phyloP scores from a whole-genome alignment of 371 early-diverging fungal genomes.

The Mortierella sp. region DNA sequence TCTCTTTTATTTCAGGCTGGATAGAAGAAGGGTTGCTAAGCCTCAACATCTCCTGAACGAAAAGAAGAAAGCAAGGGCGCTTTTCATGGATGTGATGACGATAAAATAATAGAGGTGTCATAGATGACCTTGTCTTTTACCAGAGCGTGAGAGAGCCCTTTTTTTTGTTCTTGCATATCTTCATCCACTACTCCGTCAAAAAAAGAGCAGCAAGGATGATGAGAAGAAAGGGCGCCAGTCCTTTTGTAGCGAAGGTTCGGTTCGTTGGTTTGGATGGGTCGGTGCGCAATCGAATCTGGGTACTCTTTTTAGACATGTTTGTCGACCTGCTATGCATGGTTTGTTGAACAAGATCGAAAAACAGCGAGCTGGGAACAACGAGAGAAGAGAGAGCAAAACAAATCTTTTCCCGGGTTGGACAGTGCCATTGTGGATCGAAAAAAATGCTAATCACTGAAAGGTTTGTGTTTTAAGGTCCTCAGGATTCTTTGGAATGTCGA shows the following conservation, averaged over 20 bases:
- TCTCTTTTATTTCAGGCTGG: background rate
- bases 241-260: background rate
- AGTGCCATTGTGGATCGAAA: background rate
- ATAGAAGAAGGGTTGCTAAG: background rate
- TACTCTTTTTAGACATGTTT: background rate
- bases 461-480: background rate
- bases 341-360: background rate
- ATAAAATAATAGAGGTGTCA: background rate
- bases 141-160: background rate
- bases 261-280: background rate
- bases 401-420: background rate
- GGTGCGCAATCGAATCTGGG: conserved; percentile 5
- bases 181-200: background rate
- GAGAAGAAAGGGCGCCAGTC: background rate
- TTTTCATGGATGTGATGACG: background rate
- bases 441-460: background rate
- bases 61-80: background rate
- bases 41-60: background rate
- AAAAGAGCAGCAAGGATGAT: background rate
- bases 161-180: background rate
- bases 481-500: conserved; percentile 6
- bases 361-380: background rate
- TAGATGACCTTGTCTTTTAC: background rate
- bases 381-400: background rate
- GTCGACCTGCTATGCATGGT: background rate